phyloP scores from a whole-genome alignment of 805 yeast genomes.

The Brettanomyces bruxellensis region DNA sequence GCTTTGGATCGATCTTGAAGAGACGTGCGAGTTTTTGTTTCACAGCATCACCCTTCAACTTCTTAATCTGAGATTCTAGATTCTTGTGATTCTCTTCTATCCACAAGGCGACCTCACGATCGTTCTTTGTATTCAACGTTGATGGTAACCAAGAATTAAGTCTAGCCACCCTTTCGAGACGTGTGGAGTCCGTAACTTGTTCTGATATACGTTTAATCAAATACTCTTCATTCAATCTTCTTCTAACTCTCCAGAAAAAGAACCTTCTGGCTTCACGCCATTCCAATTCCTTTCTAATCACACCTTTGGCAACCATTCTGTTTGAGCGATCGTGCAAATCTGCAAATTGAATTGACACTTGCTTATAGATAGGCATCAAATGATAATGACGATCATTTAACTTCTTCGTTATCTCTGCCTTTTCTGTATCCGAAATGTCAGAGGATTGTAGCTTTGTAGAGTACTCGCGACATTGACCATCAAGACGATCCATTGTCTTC shows the following conservation, averaged over 20 bases:
- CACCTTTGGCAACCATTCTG: slow-evolving; percentile 94
- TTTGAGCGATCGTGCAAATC: slow-evolving; percentile 97
- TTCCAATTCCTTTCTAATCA: slow-evolving; percentile 73
- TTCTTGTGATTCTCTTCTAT: slow-evolving; percentile 68
- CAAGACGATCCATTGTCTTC: slow-evolving; percentile 88
- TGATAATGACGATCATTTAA: slow-evolving; percentile 70
- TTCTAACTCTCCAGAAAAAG: slow-evolving; percentile 98
- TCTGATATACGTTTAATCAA: slow-evolving; percentile 65
- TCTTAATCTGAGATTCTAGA: slow-evolving; percentile 52
- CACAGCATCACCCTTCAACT: slow-evolving; percentile 56
- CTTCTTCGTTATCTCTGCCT: slow-evolving; percentile 52
- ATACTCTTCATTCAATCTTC: slow-evolving; percentile 91
- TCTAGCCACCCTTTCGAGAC: slow-evolving; percentile 80
- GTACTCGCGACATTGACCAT: slow-evolving; percentile 60
- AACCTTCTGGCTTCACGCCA: slow-evolving; percentile 87
- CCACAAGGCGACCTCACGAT: slow-evolving; percentile 74
- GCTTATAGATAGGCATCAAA: slow-evolving; percentile 82
- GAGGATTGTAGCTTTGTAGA: slow-evolving; percentile 49
- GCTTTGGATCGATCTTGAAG: slow-evolving; percentile 43
- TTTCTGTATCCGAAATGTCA: slow-evolving; percentile 53
- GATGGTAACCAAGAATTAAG: slow-evolving; percentile 80
- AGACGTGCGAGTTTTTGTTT: slow-evolving; percentile 56
- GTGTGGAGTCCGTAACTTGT: slow-evolving; percentile 47
- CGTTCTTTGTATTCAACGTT: slow-evolving; percentile 59
- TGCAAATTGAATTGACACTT: slow-evolving; percentile 91